phyloP scores from a whole-genome alignment of 1,139 yeast species.

The Ogataea hybrid region DNA sequence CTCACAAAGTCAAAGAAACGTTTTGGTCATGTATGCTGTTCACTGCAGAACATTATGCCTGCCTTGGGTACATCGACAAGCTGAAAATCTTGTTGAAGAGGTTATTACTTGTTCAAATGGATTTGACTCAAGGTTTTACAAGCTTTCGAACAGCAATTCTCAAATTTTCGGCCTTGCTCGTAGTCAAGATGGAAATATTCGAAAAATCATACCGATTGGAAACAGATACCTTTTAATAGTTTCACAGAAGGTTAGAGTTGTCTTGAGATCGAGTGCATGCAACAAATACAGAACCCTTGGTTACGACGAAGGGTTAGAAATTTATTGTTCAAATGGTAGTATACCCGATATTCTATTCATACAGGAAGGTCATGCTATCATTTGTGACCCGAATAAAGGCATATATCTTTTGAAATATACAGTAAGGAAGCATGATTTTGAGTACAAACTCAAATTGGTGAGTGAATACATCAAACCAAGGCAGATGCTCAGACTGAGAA shows the following conservation, averaged over 20 bases:
- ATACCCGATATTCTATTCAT: background rate
- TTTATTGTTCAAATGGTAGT: background rate
- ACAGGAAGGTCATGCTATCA: background rate
- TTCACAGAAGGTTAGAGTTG: background rate
- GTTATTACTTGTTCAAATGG: background rate
- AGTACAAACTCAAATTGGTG: background rate
- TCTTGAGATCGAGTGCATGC: background rate
- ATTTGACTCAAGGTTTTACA: conserved; percentile 1
- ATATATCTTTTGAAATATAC: background rate
- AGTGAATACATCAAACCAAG: no score
- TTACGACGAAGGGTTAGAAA: background rate
- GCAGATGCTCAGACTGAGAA: no score
- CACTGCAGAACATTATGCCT: no score
- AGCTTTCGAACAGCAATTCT: background rate
- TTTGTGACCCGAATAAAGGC: background rate
- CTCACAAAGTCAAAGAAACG: no score
- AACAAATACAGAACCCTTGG: background rate
- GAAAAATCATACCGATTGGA: background rate
- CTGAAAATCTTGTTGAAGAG: no score
- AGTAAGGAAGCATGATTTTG: background rate
- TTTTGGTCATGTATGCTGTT: no score
- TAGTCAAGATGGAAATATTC: background rate
- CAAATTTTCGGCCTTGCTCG: background rate
- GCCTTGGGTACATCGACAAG: no score
- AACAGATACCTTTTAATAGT: background rate